Evolutionary conservation across 2,329 filamentous ascomycete species (phyloP).

Genomic region (Chaetomiaceae sp.): DNA sequence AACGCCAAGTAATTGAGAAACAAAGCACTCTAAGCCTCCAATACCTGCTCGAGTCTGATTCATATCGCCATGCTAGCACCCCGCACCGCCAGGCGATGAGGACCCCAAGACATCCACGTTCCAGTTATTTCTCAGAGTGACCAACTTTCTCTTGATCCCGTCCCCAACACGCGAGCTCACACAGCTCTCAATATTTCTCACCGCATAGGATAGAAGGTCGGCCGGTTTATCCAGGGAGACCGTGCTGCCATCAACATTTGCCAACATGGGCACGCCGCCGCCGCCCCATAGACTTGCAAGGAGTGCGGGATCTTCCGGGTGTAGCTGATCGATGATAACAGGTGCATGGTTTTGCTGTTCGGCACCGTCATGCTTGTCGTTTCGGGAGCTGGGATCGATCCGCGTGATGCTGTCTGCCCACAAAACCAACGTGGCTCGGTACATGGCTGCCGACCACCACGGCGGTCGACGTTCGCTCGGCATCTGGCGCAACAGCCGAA

Average conservation of each 20-base stretch:
- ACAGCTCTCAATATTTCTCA: conserved; percentile 37
- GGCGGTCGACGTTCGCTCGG: conserved; percentile 55
- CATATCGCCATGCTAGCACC: not conserved
- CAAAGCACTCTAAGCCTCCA: no score
- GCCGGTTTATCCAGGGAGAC: conserved; percentile 36
- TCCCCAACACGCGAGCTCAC: conserved; percentile 40
- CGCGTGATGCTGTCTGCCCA: conserved; percentile 57
- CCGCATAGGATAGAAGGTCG: conserved; percentile 38
- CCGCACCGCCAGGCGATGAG: not conserved
- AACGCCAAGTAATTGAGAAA: not conserved
- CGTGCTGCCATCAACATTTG: conserved; percentile 30
- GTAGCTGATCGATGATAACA: conserved; percentile 38
- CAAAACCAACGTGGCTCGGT: conserved; percentile 59
- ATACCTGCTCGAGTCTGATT: no score
- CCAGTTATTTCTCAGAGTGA: conserved; percentile 37
- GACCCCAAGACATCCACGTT: conserved; percentile 27
- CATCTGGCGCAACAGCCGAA: conserved; percentile 58
- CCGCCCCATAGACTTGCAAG: conserved; percentile 37
- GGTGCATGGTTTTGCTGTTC: not conserved
- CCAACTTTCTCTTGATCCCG: conserved; percentile 42
- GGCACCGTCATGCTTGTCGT: conserved; percentile 15
- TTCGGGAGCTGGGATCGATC: conserved; percentile 40
- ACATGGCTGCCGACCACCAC: conserved; percentile 68
- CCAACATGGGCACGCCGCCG: conserved; percentile 35
- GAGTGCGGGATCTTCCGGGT: conserved; percentile 35